Conservation (phyloP, 306 rosid genomes). For the Oxytropis ochrocephala region DNA sequence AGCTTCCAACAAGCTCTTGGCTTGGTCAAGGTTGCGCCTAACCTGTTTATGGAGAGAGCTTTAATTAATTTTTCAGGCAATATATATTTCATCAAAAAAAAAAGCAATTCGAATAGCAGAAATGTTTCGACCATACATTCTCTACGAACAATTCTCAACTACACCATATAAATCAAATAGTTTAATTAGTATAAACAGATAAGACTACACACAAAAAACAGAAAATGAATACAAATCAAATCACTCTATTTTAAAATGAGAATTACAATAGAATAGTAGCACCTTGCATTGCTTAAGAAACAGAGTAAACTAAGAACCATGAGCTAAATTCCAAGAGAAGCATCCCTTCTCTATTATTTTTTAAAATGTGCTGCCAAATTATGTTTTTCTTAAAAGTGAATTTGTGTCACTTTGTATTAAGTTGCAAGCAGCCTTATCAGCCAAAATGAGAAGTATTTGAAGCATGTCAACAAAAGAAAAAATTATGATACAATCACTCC, state of each 20-base stretch:
- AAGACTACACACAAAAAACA: neutral
- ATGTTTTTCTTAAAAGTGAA: neutral
- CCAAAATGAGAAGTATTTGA: neutral
- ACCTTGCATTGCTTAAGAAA: neutral
- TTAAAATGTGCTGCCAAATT: neutral
- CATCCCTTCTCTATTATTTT: neutral
- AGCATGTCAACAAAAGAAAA: conserved; percentile 4
- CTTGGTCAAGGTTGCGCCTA: conserved; percentile 97
- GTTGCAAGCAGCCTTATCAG: neutral
- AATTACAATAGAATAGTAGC: neutral
- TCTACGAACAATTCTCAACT: neutral
- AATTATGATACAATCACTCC: neutral
- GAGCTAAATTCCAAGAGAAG: conserved; percentile 1
- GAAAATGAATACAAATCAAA: conserved; percentile 1
- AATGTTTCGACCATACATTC: neutral
- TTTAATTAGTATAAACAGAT: neutral
- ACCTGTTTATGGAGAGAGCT: conserved; percentile 47
- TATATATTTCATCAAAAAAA: neutral
- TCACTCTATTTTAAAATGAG: neutral
- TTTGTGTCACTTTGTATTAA: neutral
- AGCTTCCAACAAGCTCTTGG: conserved; percentile 83
- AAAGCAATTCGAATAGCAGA: neutral
- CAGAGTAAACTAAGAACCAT: neutral
- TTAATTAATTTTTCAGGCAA: neutral
- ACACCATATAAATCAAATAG: neutral